Percentiles rank a stretch among this genome's conserved stretches.
phyloP scores from a whole-genome alignment of 2,329 filamentous ascomycete species.

The Tolypocladium nubicola region DNA sequence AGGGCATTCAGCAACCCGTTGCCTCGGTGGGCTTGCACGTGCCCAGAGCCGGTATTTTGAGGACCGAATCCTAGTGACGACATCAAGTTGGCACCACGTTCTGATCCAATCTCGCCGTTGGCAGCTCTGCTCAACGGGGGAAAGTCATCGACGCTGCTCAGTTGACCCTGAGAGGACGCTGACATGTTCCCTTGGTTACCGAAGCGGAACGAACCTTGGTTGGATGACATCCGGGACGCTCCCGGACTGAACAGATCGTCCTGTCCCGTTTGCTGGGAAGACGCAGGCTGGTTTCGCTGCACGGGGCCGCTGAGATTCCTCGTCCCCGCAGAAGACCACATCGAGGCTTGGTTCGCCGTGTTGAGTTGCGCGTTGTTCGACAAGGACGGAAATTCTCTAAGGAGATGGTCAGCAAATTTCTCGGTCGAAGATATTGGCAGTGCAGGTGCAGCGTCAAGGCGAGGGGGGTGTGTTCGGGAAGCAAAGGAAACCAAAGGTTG shows the following conservation, averaged over 20 bases:
- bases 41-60: conserved; percentile 26
- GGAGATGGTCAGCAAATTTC: conserved; percentile 25
- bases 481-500: neutral
- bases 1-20: conserved; percentile 55
- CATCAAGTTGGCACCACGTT: conserved; percentile 41
- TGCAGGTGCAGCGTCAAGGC: neutral
- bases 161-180: conserved; percentile 35
- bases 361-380: conserved; percentile 49
- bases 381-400: conserved; percentile 55
- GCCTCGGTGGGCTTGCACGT: conserved; percentile 33
- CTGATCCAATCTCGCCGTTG: conserved; percentile 48
- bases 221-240: conserved; percentile 25
- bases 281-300: conserved; percentile 40
- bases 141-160: conserved; percentile 47
- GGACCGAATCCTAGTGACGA: conserved; percentile 43
- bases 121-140: conserved; percentile 48
- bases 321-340: conserved; percentile 43
- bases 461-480: neutral
- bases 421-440: conserved; percentile 20
- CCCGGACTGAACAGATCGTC: conserved; percentile 33
- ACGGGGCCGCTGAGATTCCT: conserved; percentile 37
- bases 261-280: conserved; percentile 40
- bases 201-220: conserved; percentile 43
- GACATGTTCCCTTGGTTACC: conserved; percentile 33
- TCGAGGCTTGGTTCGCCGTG: conserved; percentile 35